Percentiles rank a stretch among this genome's conserved stretches.
Evolutionary conservation across 2,329 filamentous ascomycete genomes (phyloP).

Genomic region (Aspergillus novoparasiticus): DNA sequence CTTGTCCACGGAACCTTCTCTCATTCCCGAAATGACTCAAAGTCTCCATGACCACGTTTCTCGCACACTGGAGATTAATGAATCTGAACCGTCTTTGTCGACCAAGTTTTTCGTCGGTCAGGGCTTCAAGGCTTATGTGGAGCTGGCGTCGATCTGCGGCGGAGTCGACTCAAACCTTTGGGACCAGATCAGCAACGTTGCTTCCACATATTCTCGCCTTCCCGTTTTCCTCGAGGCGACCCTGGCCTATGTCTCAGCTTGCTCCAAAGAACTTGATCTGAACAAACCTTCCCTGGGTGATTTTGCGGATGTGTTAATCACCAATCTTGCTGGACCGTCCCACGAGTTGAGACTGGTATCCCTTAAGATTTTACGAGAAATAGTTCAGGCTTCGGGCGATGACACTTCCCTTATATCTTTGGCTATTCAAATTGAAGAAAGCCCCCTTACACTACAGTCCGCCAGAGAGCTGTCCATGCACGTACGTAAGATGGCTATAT

Average conservation of each 20-base stretch:
- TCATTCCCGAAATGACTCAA: slow-evolving; percentile 66
- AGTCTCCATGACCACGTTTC: slow-evolving; percentile 67
- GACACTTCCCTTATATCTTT: slow-evolving; percentile 50
- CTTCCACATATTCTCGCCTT: slow-evolving; percentile 66
- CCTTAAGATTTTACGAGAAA: slow-evolving; percentile 68
- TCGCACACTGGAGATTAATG: slow-evolving; percentile 64
- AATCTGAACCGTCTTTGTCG: slow-evolving; percentile 61
- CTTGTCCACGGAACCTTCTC: slow-evolving; percentile 62
- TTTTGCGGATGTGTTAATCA: slow-evolving; percentile 66
- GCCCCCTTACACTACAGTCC: slow-evolving; percentile 74
- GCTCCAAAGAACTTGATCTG: slow-evolving; percentile 34
- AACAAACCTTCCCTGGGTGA: slow-evolving; percentile 61
- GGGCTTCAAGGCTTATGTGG: slow-evolving; percentile 72
- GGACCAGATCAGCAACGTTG: slow-evolving; percentile 66
- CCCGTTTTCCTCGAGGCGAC: slow-evolving; percentile 68
- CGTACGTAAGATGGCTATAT: slow-evolving; percentile 71
- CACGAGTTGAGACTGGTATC: slow-evolving; percentile 74
- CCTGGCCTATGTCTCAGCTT: slow-evolving; percentile 50
- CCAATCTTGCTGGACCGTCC: slow-evolving; percentile 74
- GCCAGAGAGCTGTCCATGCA: slow-evolving; percentile 80
- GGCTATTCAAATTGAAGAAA: slow-evolving; percentile 80
- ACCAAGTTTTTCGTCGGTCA: slow-evolving; percentile 74
- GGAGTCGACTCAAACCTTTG: slow-evolving; percentile 64
- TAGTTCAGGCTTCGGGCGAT: slow-evolving; percentile 51
- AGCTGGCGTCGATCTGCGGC: slow-evolving; percentile 63